A percentile compares a stretch with the other conserved stretches of the same genome.
These are phyloP conservation scores for Uronychia binucleata DNA, from an alignment of 73 alveolate species.

Conservation along the genomic window DNA sequence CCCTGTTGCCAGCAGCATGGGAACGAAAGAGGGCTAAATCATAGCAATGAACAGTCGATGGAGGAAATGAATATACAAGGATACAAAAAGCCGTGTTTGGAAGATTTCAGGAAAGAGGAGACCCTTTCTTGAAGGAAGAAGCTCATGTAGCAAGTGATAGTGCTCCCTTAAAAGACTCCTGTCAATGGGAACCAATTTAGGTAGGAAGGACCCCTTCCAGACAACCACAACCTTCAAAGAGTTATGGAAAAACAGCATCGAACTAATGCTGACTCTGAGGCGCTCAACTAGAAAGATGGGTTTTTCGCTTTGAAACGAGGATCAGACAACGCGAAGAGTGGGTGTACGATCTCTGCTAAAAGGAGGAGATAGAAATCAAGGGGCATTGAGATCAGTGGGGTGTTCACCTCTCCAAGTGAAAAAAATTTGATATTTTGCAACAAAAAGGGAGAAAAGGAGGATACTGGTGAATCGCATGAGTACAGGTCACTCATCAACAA, in stretches of 20 bases:
- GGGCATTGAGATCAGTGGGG: not conserved
- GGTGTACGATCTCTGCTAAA: not conserved
- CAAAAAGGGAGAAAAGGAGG: not conserved
- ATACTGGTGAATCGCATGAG: not conserved
- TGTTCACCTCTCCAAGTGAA: not conserved
- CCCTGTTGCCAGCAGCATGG: not conserved
- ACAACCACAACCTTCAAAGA: not conserved
- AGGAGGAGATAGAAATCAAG: not conserved
- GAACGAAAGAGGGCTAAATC: not conserved
- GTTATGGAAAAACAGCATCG: not conserved
- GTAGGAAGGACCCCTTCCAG: not conserved
- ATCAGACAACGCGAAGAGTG: not conserved
- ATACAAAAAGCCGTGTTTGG: not conserved
- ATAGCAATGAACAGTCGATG: too few relatives aligned
- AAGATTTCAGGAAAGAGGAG: not conserved
- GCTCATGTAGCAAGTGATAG: not conserved
- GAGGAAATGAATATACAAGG: not conserved
- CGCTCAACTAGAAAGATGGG: not conserved
- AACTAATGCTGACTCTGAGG: not conserved
- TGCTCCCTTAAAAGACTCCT: not conserved
- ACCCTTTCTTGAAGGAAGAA: not conserved
- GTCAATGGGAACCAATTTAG: not conserved
- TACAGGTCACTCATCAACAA: not conserved
- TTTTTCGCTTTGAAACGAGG: not conserved
- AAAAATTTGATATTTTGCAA: too few relatives aligned